Conservation (phyloP, 768 basidiomycete genomes). For the Leccinum truebloodii region DNA sequence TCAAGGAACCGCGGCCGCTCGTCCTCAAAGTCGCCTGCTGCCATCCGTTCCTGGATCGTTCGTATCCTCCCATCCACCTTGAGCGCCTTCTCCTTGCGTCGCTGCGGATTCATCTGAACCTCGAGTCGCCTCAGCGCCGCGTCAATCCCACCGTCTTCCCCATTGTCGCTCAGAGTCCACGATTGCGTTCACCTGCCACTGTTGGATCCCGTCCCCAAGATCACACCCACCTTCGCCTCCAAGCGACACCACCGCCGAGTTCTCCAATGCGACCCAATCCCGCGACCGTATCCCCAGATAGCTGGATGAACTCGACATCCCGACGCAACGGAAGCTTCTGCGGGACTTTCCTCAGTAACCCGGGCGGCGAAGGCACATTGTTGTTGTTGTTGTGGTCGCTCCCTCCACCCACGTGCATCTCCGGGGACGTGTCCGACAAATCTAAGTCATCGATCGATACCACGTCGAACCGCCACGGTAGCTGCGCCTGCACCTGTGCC, state of each 20-base stretch:
- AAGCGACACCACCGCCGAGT: constrained; percentile 33
- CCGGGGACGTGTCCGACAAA: constrained; percentile 73
- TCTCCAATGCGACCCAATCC: constrained; percentile 56
- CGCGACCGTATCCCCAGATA: constrained; percentile 65
- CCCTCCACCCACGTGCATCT: constrained; percentile 37
- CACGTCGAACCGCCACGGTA: constrained; percentile 66
- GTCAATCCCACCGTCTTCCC: constrained; percentile 77
- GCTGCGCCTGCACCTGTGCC: constrained; percentile 37
- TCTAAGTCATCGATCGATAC: constrained; percentile 80
- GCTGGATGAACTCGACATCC: constrained; percentile 78
- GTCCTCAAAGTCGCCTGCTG: constrained; percentile 61
- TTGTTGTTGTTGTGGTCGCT: not conserved
- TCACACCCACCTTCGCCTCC: constrained; percentile 35
- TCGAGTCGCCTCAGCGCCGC: constrained; percentile 80
- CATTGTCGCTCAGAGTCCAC: constrained; percentile 74
- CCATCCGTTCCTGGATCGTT: constrained; percentile 66
- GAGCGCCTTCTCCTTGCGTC: constrained; percentile 66
- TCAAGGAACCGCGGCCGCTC: constrained; percentile 60
- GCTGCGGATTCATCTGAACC: constrained; percentile 78
- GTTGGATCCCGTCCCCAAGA: constrained; percentile 50
- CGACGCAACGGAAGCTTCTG: constrained; percentile 71
- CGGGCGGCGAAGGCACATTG: constrained; percentile 46
- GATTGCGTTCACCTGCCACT: constrained; percentile 82
- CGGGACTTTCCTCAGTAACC: constrained; percentile 53
- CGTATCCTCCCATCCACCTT: constrained; percentile 86